Conservation (phyloP, 2,329 filamentous ascomycete genomes). For the Chaetomium olivaceum region DNA sequence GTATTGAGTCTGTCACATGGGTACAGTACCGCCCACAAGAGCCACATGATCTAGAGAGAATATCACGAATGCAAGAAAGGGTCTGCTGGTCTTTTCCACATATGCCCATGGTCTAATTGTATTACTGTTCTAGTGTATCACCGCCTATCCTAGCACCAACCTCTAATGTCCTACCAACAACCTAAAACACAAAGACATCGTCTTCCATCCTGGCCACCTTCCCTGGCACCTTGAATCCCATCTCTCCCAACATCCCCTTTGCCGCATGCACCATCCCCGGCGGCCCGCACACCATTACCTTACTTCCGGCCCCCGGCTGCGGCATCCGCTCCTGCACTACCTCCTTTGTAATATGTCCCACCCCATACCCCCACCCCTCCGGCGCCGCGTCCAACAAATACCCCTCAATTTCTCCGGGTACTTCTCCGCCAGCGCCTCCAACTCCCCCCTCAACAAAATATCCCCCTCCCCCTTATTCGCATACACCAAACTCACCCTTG, state of each 20-base stretch:
- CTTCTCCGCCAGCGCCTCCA: slow-evolving; percentile 53
- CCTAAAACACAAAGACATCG: slow-evolving; percentile 48
- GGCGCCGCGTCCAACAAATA: slow-evolving; percentile 53
- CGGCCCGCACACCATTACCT: slow-evolving; percentile 2
- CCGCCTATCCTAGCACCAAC: neutral
- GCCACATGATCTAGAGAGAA: neutral
- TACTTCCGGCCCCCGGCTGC: neutral
- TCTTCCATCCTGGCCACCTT: slow-evolving; percentile 54
- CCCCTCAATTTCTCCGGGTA: slow-evolving; percentile 56
- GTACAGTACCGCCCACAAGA: neutral
- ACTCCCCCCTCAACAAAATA: slow-evolving; percentile 57
- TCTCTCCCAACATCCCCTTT: slow-evolving; percentile 38
- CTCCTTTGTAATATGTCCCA: slow-evolving; percentile 53
- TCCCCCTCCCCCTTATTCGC: slow-evolving; percentile 60
- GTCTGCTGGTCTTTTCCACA: neutral
- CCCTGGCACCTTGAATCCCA: slow-evolving; percentile 55
- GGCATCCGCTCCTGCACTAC: slow-evolving; percentile 41
- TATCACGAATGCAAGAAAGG: neutral
- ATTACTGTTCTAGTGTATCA: neutral
- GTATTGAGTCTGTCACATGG: neutral
- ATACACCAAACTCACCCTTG: slow-evolving; percentile 58
- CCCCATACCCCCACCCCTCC: slow-evolving; percentile 51
- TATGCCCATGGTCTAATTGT: neutral
- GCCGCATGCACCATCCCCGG: slow-evolving; percentile 9
- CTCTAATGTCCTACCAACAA: neutral